phyloP scores from a whole-genome alignment of 169 alveolate genomes.

The Nephromyces sp. region DNA sequence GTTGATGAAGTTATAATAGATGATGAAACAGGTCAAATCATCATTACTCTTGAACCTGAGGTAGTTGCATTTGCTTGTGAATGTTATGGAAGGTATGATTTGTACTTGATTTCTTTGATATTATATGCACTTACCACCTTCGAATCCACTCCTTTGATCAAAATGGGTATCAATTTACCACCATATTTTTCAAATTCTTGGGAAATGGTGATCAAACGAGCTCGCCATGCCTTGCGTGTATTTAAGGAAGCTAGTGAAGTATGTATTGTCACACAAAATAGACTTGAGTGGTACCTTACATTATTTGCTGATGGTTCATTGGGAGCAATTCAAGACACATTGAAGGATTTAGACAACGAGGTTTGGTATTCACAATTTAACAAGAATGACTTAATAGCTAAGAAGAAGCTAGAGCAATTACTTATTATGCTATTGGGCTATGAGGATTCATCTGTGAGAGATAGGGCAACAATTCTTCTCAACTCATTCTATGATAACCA shows the following conservation, averaged over 20 bases:
- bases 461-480: constrained; percentile 51
- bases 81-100: neutral
- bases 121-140: neutral
- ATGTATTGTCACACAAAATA: neutral
- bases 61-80: neutral
- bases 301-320: neutral
- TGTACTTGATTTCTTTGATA: neutral
- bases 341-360: neutral
- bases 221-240: constrained; percentile 22
- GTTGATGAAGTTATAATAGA: too few species aligned
- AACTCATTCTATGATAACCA: constrained; percentile 64
- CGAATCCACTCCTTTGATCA: neutral
- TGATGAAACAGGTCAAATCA: neutral
- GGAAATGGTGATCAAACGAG: constrained; percentile 10
- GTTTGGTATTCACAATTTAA: constrained; percentile 8
- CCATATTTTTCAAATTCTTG: neutral
- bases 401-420: constrained; percentile 51
- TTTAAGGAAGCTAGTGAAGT: neutral
- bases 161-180: neutral
- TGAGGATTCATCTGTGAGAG: constrained; percentile 48
- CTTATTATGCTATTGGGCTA: constrained; percentile 65
- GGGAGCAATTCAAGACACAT: constrained; percentile 2
- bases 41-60: neutral
- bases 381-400: constrained; percentile 36
- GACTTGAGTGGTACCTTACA: constrained; percentile 1